Conservation (phyloP, 371 early-diverging fungal species). For the Apophysomyces elegans region DNA sequence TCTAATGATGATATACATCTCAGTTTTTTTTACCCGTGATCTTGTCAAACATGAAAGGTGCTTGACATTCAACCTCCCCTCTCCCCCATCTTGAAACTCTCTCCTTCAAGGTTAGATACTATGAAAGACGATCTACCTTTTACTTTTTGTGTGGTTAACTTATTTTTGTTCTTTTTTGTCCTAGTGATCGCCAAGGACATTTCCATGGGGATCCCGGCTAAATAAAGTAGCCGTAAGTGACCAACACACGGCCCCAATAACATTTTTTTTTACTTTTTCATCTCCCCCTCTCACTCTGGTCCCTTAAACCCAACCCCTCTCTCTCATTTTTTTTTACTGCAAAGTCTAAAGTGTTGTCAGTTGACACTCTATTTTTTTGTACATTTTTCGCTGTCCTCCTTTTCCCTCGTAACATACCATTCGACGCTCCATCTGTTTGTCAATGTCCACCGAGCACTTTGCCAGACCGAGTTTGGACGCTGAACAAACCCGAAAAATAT, state of each 20-base stretch:
- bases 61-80: constrained; percentile 2
- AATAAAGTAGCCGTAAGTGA: too few species aligned
- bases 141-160: too few species aligned
- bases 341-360: constrained; percentile 1
- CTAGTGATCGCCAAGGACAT: too few species aligned
- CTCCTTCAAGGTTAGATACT: too few species aligned
- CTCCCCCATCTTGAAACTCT: too few species aligned
- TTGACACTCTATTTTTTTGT: background rate
- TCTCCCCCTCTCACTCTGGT: constrained; percentile 1
- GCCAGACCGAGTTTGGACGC: constrained; percentile 13
- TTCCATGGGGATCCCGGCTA: too few species aligned
- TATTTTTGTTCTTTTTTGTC: too few species aligned
- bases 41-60: constrained; percentile 9
- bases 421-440: background rate
- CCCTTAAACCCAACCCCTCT: constrained; percentile 1
- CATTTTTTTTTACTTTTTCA: background rate
- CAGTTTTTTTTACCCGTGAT: constrained; percentile 5
- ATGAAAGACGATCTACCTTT: too few species aligned
- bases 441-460: constrained; percentile 20
- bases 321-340: constrained; percentile 2
- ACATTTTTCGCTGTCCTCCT: background rate
- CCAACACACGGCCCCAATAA: too few species aligned
- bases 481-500: constrained; percentile 13
- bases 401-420: constrained; percentile 10
- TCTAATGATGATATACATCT: constrained; percentile 3